Base-by-base conservation (phyloP, 805 yeast genomes). In the Sungouiella blattae region DNA sequence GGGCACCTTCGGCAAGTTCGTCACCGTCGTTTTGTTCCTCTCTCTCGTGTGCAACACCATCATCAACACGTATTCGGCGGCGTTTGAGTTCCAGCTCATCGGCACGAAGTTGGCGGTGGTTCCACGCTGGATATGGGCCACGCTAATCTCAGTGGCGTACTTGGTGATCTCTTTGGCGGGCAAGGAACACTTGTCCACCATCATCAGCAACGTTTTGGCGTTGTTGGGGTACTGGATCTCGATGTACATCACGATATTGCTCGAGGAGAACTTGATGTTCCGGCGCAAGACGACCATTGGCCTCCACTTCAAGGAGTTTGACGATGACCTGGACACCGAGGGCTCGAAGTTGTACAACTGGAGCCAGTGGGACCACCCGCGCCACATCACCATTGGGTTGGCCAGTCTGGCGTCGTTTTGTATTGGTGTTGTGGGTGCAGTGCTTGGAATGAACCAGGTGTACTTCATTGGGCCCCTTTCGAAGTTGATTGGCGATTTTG, bases 31-130 rank as follows among this genome's bases (percentile, higher is more conserved):
- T 20, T 42, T 62, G 32, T 62, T 46, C 47, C 37, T 62, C 9
- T 61, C 67, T 7, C 47, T 62, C 32, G 47, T 62, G 16, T 57
- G 64, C 35, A 62, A 62, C 48, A 62, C 62, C 37, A 55, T 62
- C 40, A 48, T 62, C 50, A 62, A 61, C 46, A 57, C 67, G 3
- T 62, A 62, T 39, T 61, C 67, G 4, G 52, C 57, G 9, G 66
- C 63, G 1, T 56, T 62, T 33, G 64, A 59, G 22, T 43, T 61
- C 16, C 69, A 62, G 32, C 46, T 62, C 33, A 52, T 58, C n/a
- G 61, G 55, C 27, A 33, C 44, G 5, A 43, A 40, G 15, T 42
- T 62, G 24, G 46, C 43, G 2, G 5, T 31, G 5, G 43, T 43
- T 11, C 46, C 47, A 1, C 36, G 50, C 11, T 40, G 46, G 39